Base-by-base conservation (phyloP, 2,329 filamentous ascomycete genomes). In the Aspergillus ustus region DNA sequence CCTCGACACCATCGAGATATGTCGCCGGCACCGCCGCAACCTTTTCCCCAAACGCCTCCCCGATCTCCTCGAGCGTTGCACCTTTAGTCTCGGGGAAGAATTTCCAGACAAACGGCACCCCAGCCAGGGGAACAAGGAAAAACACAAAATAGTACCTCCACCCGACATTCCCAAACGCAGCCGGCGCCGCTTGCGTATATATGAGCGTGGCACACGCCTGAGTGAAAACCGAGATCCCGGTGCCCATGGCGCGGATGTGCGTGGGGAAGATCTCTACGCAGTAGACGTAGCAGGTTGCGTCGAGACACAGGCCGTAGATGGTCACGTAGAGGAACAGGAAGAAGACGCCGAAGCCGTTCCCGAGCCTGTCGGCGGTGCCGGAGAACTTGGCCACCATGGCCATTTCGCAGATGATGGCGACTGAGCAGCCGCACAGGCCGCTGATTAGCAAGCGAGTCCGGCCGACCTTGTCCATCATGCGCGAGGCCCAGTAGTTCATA, bases 111-210 rank as follows among this genome's bases (percentile, higher is more conserved):
- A 53, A 78, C 66, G 31, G 69, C 70, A 28, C 75, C 80, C 79
- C 79, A 82, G 53, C 71, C 9, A 22, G 17, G 17, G 13, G 9
- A 13, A 29, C 48, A 15, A 28, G 72, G 29, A 83, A 81, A 34
- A 83, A 77, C 28, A 83, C 75, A 1, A 83, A 73, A 61, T 82
- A 83, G 66, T 81, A 84, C 67, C 82, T 83, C 82, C 82, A 84
- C 6, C 80, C 80, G 0, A 81, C 75, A 5, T 77, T 71, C 6
- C 74, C 74, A 63, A 83, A 80, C 0, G 78, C 79, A 56, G 77
- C 77, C 0, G 80, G 78, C 0, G 75, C 79, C 0, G 80, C 82
- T 65, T 84, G 79, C 0, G 84, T 72, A 0, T 83, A 74, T 22
- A 84, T 80, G 1, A 84, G 73, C 0, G 81, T 83, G 0, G 81